Percentiles rank a stretch among this genome's conserved stretches.
These are phyloP conservation scores for Emmonsiellopsis sp. DNA, from an alignment of 2,329 filamentous ascomycete genomes.

Conservation along the genomic window DNA sequence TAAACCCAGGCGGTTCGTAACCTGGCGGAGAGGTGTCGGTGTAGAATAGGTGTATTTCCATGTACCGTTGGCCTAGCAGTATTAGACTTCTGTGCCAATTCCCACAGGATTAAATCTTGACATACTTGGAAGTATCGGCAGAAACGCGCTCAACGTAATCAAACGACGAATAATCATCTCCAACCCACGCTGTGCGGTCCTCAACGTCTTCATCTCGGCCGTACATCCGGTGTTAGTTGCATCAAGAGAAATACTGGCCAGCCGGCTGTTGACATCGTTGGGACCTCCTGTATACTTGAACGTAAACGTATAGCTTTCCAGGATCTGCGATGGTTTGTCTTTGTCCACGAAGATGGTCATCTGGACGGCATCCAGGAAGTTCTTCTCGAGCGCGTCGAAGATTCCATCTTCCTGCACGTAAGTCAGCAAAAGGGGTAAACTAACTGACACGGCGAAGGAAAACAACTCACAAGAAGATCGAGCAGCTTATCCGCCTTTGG, in stretches of 20 bases:
- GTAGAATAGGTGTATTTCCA: conserved; percentile 39
- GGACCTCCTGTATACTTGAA: conserved; percentile 33
- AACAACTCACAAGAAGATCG: conserved; percentile 36
- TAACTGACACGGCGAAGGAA: neutral
- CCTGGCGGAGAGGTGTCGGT: conserved; percentile 29
- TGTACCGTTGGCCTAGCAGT: conserved; percentile 26
- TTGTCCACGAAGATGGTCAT: conserved; percentile 37
- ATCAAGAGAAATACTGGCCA: conserved; percentile 21
- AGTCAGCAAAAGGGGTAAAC: neutral
- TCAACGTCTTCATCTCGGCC: conserved; percentile 27
- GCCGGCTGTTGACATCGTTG: conserved; percentile 23
- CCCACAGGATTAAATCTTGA: neutral
- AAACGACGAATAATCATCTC: conserved; percentile 36
- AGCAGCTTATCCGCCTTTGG: conserved; percentile 36
- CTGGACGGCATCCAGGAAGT: conserved; percentile 37
- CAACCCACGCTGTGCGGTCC: conserved; percentile 33
- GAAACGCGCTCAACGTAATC: conserved; percentile 26
- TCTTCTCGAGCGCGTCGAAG: conserved; percentile 37
- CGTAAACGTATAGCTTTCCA: conserved; percentile 43
- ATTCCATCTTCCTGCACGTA: conserved; percentile 38
- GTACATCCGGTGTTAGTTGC: conserved; percentile 17
- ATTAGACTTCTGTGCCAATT: conserved; percentile 2
- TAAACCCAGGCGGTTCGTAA: conserved; percentile 37
- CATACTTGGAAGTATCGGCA: conserved; percentile 37
- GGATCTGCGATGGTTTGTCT: conserved; percentile 26